A percentile compares a stretch with the other conserved stretches of the same genome.
These are phyloP conservation scores for Quercus robur DNA, from an alignment of 306 rosid genomes.

Conservation along the genomic window DNA sequence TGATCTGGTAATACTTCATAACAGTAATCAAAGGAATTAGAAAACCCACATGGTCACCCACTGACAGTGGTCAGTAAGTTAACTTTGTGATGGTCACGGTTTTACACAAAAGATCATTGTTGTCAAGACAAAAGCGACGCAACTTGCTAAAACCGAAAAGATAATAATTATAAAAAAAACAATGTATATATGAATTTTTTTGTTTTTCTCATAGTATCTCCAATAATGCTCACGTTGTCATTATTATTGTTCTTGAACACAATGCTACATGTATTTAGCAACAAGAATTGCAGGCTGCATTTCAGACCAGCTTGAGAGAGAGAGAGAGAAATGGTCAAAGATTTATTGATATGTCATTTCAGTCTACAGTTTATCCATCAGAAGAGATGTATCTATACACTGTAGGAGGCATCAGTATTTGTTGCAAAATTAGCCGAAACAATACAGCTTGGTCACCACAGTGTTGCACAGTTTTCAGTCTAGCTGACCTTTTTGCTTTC, in stretches of 20 bases:
- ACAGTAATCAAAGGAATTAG: conserved; percentile 20
- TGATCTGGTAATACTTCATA: conserved; percentile 23
- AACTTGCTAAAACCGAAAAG: neutral
- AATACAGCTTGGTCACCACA: conserved; percentile 45
- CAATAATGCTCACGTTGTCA: neutral
- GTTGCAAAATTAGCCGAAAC: conserved; percentile 45
- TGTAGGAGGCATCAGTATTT: conserved; percentile 43
- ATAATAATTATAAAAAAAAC: neutral
- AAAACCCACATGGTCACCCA: conserved; percentile 38
- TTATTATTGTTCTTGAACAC: neutral
- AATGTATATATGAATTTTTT: neutral
- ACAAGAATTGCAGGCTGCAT: conserved; percentile 24
- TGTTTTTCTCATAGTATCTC: neutral
- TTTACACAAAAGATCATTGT: conserved; percentile 7
- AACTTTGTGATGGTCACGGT: conserved; percentile 3
- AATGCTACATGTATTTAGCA: neutral
- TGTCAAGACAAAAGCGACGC: conserved; percentile 2
- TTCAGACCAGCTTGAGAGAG: conserved; percentile 3
- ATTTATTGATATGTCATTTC: conserved; percentile 60
- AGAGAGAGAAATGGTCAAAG: conserved; percentile 36
- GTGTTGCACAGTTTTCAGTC: conserved; percentile 32
- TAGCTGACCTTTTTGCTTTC: conserved; percentile 26
- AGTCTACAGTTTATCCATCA: conserved; percentile 53
- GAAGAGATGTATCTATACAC: conserved; percentile 23
- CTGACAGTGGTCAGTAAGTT: conserved; percentile 22